Conservation (phyloP, 345 rosid species). For the Clarkia xantiana region DNA sequence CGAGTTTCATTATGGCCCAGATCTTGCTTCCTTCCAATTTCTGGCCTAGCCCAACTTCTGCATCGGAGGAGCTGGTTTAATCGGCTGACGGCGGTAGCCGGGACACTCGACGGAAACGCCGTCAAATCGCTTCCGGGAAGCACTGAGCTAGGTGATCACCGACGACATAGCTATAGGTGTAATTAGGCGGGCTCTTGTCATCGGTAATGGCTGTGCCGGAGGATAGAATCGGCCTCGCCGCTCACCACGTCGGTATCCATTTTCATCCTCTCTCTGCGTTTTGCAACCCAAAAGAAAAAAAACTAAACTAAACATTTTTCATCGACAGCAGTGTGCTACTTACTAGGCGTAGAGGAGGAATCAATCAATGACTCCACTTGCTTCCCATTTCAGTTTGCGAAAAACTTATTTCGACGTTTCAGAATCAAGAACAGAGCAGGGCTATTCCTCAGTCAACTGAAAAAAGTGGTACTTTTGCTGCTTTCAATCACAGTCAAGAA, state of each 20-base stretch:
- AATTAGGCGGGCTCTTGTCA: conserved; percentile 49
- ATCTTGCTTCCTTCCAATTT: no score
- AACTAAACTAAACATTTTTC: not conserved
- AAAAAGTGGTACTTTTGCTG: conserved; percentile 22
- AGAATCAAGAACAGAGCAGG: conserved; percentile 4
- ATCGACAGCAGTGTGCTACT: conserved; percentile 45
- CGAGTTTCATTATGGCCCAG: no score
- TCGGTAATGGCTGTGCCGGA: conserved; percentile 83
- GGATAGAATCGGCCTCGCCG: conserved; percentile 66
- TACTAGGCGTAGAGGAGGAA: conserved; percentile 62
- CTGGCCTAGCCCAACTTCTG: no score
- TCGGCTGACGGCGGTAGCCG: no score
- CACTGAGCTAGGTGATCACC: no score
- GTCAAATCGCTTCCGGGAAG: no score
- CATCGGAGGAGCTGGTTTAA: no score
- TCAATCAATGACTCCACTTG: conserved; percentile 68
- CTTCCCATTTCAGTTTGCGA: conserved; percentile 63
- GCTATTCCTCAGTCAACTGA: conserved; percentile 12
- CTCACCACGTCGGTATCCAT: conserved; percentile 33
- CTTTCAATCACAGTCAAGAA: not conserved
- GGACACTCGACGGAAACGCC: no score
- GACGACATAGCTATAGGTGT: conserved; percentile 9
- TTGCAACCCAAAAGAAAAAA: conserved; percentile 1
- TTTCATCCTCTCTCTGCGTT: not conserved
- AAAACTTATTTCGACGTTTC: conserved; percentile 15